phyloP scores from a whole-genome alignment of 2,329 filamentous ascomycete genomes.

The Aureobasidium musti region DNA sequence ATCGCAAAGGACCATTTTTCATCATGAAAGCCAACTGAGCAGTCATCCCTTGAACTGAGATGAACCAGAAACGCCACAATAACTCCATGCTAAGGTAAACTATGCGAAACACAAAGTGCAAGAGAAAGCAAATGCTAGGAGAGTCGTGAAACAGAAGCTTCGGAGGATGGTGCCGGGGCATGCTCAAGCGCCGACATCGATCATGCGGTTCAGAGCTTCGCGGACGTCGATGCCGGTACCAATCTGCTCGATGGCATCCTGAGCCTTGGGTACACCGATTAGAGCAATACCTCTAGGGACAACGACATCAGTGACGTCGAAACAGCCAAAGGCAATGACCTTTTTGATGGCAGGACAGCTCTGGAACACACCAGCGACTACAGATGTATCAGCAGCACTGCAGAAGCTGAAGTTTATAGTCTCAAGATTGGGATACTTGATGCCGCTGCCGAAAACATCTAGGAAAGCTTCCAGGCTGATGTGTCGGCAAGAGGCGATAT shows the following conservation, averaged over 20 bases:
- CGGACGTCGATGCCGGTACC: constrained; percentile 44
- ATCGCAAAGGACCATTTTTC: not conserved
- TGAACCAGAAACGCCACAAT: not conserved
- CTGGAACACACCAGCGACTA: constrained; percentile 56
- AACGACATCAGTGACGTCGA: constrained; percentile 57
- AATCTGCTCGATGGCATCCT: constrained; percentile 58
- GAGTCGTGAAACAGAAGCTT: not conserved
- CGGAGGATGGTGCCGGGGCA: not conserved
- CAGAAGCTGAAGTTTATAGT: constrained; percentile 66
- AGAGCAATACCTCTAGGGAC: constrained; percentile 61
- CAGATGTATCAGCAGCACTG: constrained; percentile 56
- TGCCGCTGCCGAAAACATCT: constrained; percentile 65
- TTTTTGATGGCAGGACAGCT: constrained; percentile 53
- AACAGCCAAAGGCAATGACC: constrained; percentile 64
- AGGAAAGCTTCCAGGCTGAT: constrained; percentile 73
- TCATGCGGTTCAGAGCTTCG: constrained; percentile 41
- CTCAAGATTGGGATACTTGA: constrained; percentile 67
- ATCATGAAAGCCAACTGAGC: not conserved
- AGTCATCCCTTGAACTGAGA: not conserved
- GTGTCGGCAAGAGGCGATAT: constrained; percentile 82
- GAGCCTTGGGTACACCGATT: constrained; percentile 61
- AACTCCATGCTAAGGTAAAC: constrained; percentile 18
- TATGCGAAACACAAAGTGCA: not conserved
- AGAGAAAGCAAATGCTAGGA: not conserved
- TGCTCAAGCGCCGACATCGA: constrained; percentile 32